Conservation (phyloP, 2,329 filamentous ascomycete species). For the Xylaria arbuscula region DNA sequence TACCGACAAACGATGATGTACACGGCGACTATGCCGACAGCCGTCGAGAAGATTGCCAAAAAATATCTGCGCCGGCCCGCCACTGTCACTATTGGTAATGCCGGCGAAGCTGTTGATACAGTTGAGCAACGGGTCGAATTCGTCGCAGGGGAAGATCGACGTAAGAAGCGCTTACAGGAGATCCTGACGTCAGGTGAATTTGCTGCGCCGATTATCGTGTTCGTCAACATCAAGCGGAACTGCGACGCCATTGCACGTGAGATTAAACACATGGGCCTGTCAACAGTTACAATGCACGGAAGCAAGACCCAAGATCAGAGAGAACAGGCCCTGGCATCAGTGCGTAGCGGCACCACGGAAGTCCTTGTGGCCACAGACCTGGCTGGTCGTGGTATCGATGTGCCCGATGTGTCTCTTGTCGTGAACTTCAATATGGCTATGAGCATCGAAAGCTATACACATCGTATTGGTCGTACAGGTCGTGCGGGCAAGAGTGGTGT, state of each 20-base stretch:
- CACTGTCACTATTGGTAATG: conserved; percentile 93
- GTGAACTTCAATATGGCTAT: conserved; percentile 99
- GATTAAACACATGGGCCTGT: conserved; percentile 94
- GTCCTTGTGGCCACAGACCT: conserved; percentile 96
- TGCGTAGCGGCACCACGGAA: conserved; percentile 82
- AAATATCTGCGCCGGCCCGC: conserved; percentile 95
- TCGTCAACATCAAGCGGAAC: conserved; percentile 99
- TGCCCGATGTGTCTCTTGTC: conserved; percentile 91
- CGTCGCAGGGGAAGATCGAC: conserved; percentile 88
- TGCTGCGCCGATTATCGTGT: conserved; percentile 92
- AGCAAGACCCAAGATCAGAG: conserved; percentile 98
- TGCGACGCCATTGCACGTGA: conserved; percentile 95
- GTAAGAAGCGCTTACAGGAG: conserved; percentile 94
- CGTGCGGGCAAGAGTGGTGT: conserved; percentile 97
- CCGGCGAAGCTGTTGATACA: conserved; percentile 95
- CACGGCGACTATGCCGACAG: conserved; percentile 95
- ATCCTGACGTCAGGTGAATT: conserved; percentile 86
- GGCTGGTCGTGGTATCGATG: conserved; percentile 96
- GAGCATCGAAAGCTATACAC: conserved; percentile 94
- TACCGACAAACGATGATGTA: conserved; percentile 99
- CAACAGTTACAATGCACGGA: conserved; percentile 89
- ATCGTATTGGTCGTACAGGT: conserved; percentile 95
- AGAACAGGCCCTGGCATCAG: conserved; percentile 88
- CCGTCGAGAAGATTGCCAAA: conserved; percentile 94
- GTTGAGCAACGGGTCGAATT: conserved; percentile 98